phyloP scores from a whole-genome alignment of 2,329 filamentous ascomycete species.

The Clarireedia homoeocarpa region DNA sequence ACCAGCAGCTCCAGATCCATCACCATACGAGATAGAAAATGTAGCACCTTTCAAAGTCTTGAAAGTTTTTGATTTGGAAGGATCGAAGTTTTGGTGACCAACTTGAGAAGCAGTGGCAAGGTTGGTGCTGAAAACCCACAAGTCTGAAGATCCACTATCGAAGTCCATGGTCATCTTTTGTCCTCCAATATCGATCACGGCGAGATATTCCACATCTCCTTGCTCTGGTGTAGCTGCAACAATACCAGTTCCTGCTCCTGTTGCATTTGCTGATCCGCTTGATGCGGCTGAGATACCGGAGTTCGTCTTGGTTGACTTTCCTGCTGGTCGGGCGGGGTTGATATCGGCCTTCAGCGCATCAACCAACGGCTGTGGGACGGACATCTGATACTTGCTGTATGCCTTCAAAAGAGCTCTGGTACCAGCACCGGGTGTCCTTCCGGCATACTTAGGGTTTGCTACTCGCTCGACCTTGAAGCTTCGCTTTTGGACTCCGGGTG shows the following conservation, averaged over 20 bases:
- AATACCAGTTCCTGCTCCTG: conserved; percentile 39
- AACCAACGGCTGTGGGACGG: conserved; percentile 36
- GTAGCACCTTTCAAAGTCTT: conserved; percentile 24
- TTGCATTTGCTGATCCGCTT: conserved; percentile 22
- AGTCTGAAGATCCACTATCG: conserved; percentile 30
- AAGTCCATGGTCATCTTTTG: conserved; percentile 30
- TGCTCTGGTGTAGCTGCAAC: conserved; percentile 58
- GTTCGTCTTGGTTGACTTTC: conserved; percentile 6
- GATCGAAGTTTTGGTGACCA: conserved; percentile 28
- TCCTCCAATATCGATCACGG: conserved; percentile 26
- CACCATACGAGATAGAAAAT: conserved; percentile 31
- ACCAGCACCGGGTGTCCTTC: conserved; percentile 23
- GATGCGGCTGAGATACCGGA: conserved; percentile 8
- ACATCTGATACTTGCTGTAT: conserved; percentile 59
- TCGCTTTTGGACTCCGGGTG: conserved; percentile 33
- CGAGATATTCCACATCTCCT: conserved; percentile 25
- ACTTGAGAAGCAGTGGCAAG: conserved; percentile 23
- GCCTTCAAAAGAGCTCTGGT: conserved; percentile 52
- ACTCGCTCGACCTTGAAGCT: conserved; percentile 29
- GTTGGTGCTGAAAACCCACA: conserved; percentile 31
- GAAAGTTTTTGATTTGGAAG: conserved; percentile 26
- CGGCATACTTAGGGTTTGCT: conserved; percentile 37
- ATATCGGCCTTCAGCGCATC: conserved; percentile 27
- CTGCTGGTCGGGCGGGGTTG: conserved; percentile 8
- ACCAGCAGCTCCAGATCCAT: conserved; percentile 33